Evolutionary conservation across 495 filamentous ascomycete genomes (phyloP).

Genomic region (Sabuloglossum arenarium): DNA sequence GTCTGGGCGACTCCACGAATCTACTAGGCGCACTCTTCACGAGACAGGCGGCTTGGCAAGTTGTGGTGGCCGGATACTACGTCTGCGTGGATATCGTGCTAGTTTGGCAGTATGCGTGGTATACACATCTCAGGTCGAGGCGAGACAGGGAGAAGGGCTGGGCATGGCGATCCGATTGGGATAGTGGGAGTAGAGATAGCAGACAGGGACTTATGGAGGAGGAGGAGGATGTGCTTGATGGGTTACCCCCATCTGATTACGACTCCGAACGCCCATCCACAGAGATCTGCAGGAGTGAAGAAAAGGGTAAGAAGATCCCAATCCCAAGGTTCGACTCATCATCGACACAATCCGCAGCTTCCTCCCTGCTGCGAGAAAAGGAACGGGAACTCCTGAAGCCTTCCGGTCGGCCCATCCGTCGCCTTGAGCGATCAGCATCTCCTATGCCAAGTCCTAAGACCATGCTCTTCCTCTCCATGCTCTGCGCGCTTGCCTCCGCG

Average conservation of each 20-base stretch:
- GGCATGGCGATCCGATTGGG: neutral
- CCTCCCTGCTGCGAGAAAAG: neutral
- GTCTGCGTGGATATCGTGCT: slow-evolving; percentile 43
- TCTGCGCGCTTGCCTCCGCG: slow-evolving; percentile 3
- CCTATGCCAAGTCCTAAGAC: slow-evolving; percentile 3
- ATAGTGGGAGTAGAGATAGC: neutral
- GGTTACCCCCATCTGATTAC: neutral
- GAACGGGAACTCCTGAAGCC: neutral
- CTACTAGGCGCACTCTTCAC: slow-evolving; percentile 44
- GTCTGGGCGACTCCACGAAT: slow-evolving; percentile 47
- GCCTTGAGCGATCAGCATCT: neutral
- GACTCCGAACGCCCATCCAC: neutral
- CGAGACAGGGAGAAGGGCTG: neutral
- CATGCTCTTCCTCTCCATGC: slow-evolving; percentile 3
- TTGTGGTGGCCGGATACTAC: slow-evolving; percentile 46
- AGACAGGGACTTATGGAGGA: neutral
- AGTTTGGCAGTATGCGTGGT: slow-evolving; percentile 48
- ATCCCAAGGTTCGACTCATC: neutral
- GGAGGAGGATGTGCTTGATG: neutral
- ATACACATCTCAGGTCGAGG: slow-evolving; percentile 28
- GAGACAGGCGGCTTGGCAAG: slow-evolving; percentile 48
- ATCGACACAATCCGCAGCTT: neutral
- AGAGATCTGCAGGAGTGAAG: neutral
- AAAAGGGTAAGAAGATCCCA: neutral
- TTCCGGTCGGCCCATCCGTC: neutral